Percentiles rank a stretch among this genome's conserved stretches.
Conservation (phyloP, 2,329 filamentous ascomycete genomes). For the Sporothrix brunneoviolacea region DNA sequence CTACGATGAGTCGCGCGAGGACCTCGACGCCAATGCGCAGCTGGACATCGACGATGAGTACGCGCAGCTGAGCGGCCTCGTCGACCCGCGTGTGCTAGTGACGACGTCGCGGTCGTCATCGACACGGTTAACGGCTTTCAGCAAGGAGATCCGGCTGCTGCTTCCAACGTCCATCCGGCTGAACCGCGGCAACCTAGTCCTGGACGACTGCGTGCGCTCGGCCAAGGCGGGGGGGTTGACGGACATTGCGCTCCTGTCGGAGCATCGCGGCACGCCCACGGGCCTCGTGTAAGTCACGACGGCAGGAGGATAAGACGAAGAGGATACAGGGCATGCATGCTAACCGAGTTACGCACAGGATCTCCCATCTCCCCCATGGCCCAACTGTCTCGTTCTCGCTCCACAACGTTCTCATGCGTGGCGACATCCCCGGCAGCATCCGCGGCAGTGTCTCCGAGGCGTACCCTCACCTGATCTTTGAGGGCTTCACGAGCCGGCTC, state of each 20-base stretch:
- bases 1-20: constrained; percentile 78
- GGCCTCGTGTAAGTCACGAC: constrained; percentile 44
- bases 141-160: constrained; percentile 71
- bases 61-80: constrained; percentile 78
- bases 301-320: neutral
- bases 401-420: constrained; percentile 86
- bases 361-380: constrained; percentile 83
- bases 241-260: constrained; percentile 82
- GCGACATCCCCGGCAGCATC: constrained; percentile 84
- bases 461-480: constrained; percentile 93
- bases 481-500: constrained; percentile 77
- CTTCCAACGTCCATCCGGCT: constrained; percentile 80
- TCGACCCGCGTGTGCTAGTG: constrained; percentile 72
- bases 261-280: constrained; percentile 87
- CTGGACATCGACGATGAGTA: constrained; percentile 85
- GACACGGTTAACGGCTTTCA: constrained; percentile 77
- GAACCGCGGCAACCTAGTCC: constrained; percentile 84
- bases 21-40: constrained; percentile 60
- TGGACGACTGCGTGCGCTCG: constrained; percentile 77
- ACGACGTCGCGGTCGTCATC: constrained; percentile 88
- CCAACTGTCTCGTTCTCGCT: constrained; percentile 76
- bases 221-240: constrained; percentile 74
- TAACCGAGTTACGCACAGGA: constrained; percentile 36
- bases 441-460: constrained; percentile 85
- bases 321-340: neutral